phyloP scores from a whole-genome alignment of 305 asterid species.

The Striga hermonthica region DNA sequence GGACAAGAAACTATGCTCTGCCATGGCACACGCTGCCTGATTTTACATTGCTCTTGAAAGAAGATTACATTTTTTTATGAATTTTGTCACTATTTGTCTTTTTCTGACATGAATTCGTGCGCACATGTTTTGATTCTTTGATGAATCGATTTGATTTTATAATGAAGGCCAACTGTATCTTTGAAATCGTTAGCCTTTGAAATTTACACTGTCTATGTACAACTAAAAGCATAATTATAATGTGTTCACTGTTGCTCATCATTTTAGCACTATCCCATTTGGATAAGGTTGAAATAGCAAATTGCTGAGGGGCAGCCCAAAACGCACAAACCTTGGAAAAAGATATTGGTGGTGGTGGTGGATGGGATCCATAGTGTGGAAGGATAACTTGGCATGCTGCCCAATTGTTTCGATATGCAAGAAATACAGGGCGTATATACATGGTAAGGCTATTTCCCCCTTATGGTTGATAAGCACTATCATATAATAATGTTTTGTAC shows the following conservation, averaged over 20 bases:
- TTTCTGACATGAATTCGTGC: too few relatives aligned
- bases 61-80: too few relatives aligned
- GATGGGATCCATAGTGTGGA: slow-evolving; percentile 99
- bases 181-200: too few relatives aligned
- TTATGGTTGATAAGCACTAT: neutral
- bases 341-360: slow-evolving; percentile 86
- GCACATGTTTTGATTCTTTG: too few relatives aligned
- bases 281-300: slow-evolving; percentile 89
- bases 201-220: too few relatives aligned
- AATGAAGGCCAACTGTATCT: too few relatives aligned
- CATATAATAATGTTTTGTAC: neutral
- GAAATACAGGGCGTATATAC: slow-evolving; percentile 71
- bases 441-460: neutral
- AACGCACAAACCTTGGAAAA: slow-evolving; percentile 97
- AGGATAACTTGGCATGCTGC: slow-evolving; percentile 94
- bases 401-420: slow-evolving; percentile 91
- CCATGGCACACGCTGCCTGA: too few relatives aligned
- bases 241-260: slow-evolving; percentile 16
- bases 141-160: too few relatives aligned
- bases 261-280: slow-evolving; percentile 77
- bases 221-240: too few relatives aligned
- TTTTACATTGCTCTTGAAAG: too few relatives aligned
- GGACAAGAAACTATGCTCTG: too few relatives aligned
- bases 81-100: too few relatives aligned
- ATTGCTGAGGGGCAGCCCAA: slow-evolving; percentile 97